Evolutionary conservation across 768 basidiomycete species (phyloP), one percentile per base, ranked within the genome.

Genomic region (Dentipellis sp.): DNA sequence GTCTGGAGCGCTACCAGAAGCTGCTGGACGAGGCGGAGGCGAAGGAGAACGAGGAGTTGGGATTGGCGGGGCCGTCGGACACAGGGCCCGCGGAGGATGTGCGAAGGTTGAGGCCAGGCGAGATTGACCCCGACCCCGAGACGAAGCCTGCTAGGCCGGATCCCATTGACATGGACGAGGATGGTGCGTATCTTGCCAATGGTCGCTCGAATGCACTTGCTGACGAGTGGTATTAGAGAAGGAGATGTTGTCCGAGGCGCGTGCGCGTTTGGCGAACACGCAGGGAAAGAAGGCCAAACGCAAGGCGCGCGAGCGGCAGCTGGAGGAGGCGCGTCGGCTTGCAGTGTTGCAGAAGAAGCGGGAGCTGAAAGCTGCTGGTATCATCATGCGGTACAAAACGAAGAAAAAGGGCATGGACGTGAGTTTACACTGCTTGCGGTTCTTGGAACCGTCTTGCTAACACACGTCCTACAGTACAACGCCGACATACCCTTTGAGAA

Each of bases 101-200:
- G 40, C 78, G 95, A 54, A 79, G 84, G 58, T 74, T 99, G 59
- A 78, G 93, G 51, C 93, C 97, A 8, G 97, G 97, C 46, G 97
- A 98, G 72, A 95, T 99, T 57, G 97, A 99, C 70, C 94, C 95
- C 6, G 94, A 99, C 72, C 97, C 97, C 12, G 97, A 99, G 72
- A 97, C 94, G 10, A 94, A 97, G 66, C 93, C 97, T 50, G 97
- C 97, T 10, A 82, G 97, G 23, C 97, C 97, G 5, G 97, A 99
- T 74, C 97, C 97, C 6, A 97, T 98, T 63, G 97, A 99, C 72
- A 99, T 99, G 97, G 97, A 99, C 67, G 97, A 99, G 73, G 97
- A 98, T 67, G 94, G 91, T 88, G 60, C 56, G 80, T 73, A 2
- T 1, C 23, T 17, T 11, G 52, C 23, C 46, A 19, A 35, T 52